Conservation (phyloP, 202 grass and related monocot genomes). For the Zoysia matrella region DNA sequence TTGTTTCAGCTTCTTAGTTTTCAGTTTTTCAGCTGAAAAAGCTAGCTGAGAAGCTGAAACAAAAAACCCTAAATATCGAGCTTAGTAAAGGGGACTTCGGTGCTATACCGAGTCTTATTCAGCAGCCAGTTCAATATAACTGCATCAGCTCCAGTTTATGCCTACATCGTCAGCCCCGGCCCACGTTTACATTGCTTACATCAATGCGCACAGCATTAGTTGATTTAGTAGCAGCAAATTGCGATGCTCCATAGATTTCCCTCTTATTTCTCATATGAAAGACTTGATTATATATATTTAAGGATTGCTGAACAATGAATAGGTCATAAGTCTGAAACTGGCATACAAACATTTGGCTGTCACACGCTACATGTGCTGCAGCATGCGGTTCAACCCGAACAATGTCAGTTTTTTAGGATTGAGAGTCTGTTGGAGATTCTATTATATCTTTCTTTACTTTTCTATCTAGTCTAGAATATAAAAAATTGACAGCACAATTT, state of each 20-base stretch:
- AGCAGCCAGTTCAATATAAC: neutral
- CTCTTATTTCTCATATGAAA: neutral
- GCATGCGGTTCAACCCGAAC: too few species aligned
- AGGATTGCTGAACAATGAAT: neutral
- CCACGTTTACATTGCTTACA: neutral
- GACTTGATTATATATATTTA: neutral
- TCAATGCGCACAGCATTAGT: neutral
- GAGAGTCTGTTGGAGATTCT: too few species aligned
- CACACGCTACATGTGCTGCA: too few species aligned
- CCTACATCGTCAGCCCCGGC: neutral
- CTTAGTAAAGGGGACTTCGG: too few species aligned
- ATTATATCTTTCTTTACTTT: neutral
- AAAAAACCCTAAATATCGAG: too few species aligned
- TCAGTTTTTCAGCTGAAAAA: too few species aligned
- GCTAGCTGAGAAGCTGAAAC: too few species aligned
- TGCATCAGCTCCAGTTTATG: neutral
- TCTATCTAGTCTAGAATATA: neutral
- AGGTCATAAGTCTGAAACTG: neutral
- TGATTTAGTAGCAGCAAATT: neutral
- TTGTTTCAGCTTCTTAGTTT: too few species aligned
- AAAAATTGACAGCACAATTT: too few species aligned
- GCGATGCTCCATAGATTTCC: neutral
- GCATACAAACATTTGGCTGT: neutral
- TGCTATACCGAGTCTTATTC: neutral
- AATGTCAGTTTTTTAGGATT: too few species aligned